Evolutionary conservation across 371 early-diverging fungal genomes (phyloP).

Genomic region (Choanephora cucurbitarum): DNA sequence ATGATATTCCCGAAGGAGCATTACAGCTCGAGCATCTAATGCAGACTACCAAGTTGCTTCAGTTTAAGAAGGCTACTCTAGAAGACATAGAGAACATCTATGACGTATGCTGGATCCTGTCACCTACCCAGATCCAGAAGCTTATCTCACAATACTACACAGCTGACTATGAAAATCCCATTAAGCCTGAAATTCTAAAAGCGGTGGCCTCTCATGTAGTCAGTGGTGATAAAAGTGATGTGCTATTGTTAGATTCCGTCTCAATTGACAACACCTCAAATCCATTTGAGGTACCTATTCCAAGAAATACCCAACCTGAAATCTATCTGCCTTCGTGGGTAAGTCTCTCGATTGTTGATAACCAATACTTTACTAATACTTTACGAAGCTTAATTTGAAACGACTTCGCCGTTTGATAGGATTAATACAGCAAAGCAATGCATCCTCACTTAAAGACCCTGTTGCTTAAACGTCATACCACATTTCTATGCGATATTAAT

Average conservation of each 20-base stretch:
- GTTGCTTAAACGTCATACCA: neutral
- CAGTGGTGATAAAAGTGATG: constrained; percentile 87
- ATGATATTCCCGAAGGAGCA: constrained; percentile 89
- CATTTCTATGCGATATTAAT: neutral
- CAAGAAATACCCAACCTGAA: constrained; percentile 56
- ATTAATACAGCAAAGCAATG: constrained; percentile 21
- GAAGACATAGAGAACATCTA: constrained; percentile 94
- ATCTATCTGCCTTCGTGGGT: constrained; percentile 63
- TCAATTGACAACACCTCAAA: constrained; percentile 72
- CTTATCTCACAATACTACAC: constrained; percentile 81
- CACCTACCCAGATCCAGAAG: constrained; percentile 94
- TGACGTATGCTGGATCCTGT: constrained; percentile 94
- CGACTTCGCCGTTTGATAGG: constrained; percentile 37
- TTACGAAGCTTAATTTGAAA: constrained; percentile 32
- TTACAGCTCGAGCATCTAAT: constrained; percentile 89
- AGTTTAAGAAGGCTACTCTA: constrained; percentile 89
- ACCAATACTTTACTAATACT: neutral
- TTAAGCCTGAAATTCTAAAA: constrained; percentile 86
- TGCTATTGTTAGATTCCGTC: constrained; percentile 84
- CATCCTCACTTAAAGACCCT: neutral
- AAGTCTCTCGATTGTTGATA: constrained; percentile 8
- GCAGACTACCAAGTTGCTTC: constrained; percentile 93
- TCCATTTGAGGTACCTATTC: constrained; percentile 62
- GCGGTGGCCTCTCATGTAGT: constrained; percentile 87
- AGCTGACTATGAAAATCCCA: constrained; percentile 84